Base-by-base conservation (phyloP, 352 stramenopile species). In the Pythium angustatum region DNA sequence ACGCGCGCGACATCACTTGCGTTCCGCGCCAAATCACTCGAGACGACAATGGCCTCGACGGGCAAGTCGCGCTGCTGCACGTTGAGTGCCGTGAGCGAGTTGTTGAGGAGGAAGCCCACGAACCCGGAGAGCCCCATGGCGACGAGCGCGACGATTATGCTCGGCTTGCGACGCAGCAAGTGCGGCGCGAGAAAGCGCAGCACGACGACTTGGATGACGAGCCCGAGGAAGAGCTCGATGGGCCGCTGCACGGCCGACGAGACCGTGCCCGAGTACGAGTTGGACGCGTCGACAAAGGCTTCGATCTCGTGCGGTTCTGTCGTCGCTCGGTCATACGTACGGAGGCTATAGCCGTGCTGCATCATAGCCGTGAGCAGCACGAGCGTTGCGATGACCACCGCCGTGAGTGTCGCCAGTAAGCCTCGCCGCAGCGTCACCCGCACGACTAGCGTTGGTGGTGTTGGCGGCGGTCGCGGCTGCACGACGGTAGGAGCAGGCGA, bases 81-180 rank as follows among this genome's bases (percentile, higher is more conserved):
- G 54, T 62, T 62, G 40, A 62, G 22, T 9, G 54, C 54, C 7
- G 47, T 48, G 54, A 62, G 48, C 15, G 36, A 41, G 43, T 62
- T 62, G 40, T 27, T 52, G 54, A 62, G 47, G 38, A 62, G 44
- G 19, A 51, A 62, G 3, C 54, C 54, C 4, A 52, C 11, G 2
- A 14, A 14, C 5, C 38, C 40, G 14, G 17, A 14, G 22, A 43
- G 8, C 5, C 12, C 26, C 7, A 62, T 41, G 5, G 24, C 17
- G 8, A 10, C 15, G 7, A 28, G 17, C 15, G 24, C 12, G 8
- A 24, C 22, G 10, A n/a, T 31, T 14, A 24, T 26, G 10, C 24
- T 62, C 26, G 54, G 21, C 21, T 28, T 28, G 2, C 26, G 19
- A 15, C 48, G 54, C 26, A 43, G 47, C 21, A 52, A 44, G 10